Evolutionary conservation across 176 grass and related monocot species (phyloP).

Genomic region (Zoysia japonica): DNA sequence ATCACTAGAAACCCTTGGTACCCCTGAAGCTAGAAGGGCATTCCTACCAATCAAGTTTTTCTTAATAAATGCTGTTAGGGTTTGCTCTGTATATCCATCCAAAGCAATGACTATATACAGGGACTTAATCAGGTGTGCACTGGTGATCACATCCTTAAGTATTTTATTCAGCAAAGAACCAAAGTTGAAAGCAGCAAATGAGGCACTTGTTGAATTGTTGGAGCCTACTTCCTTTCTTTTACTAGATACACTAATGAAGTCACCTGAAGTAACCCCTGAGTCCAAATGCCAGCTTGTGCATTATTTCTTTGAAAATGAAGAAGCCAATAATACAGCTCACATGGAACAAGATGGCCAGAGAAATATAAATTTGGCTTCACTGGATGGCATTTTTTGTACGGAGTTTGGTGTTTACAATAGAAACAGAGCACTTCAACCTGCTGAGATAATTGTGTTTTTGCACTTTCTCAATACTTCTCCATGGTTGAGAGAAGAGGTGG

Average conservation of each 20-base stretch:
- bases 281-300: conserved; percentile 70
- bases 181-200: conserved; percentile 63
- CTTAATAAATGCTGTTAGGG: conserved; percentile 86
- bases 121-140: conserved; percentile 59
- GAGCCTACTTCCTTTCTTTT: conserved; percentile 75
- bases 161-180: conserved; percentile 73
- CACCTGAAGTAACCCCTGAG: conserved; percentile 49
- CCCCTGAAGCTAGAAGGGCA: conserved; percentile 79
- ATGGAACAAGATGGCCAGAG: conserved; percentile 37
- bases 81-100: conserved; percentile 73
- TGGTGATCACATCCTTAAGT: conserved; percentile 62
- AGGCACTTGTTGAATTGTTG: conserved; percentile 74
- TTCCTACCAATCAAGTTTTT: conserved; percentile 96
- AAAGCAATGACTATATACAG: conserved; percentile 61
- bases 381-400: conserved; percentile 54
- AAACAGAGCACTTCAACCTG: conserved; percentile 56
- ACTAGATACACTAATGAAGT: conserved; percentile 72
- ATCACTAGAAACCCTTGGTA: conserved; percentile 41
- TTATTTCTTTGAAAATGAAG: conserved; percentile 56
- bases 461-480: conserved; percentile 70
- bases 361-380: conserved; percentile 39
- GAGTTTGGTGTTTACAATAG: conserved; percentile 50
- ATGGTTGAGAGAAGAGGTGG: conserved; percentile 60
- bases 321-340: conserved; percentile 30
- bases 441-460: conserved; percentile 67